Base-by-base conservation (phyloP, 192 early-diverging fungal species). In the Coemansia sp. region DNA sequence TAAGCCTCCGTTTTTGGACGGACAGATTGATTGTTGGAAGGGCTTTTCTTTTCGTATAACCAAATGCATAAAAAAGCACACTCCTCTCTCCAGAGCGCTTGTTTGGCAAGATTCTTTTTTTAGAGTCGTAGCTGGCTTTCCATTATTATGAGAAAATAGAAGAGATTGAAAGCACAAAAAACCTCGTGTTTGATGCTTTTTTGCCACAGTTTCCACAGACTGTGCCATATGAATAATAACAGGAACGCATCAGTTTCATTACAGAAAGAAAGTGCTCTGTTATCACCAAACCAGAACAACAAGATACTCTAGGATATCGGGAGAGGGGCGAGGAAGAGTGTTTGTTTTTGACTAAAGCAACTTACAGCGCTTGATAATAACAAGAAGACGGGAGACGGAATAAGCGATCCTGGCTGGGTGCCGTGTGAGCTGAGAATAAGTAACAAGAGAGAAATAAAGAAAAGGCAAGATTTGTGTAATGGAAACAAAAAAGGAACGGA, bases 261-360 rank as follows among this genome's bases (percentile, higher is more conserved):
- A 32, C 32, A 32, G 2, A 45, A 45, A 45, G 2, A 4, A 25
- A 13, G 9, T 45, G 11, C 48, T 20, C 22, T 8, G 51, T 54
- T 54, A 54, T 54, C 51, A 25, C 7, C 51, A 54, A 54, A 54
- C 10, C 51, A 54, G 51, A 54, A 14, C 44, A 44, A 44, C 43
- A 54, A 12, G 11, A 54, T 25, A 54, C 14, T 16, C 22, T 2
- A 54, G 9, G 8, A 17, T 9, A 54, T 7, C 20, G 22, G 51
- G 17, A 14, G 19, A 54, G 7, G 12, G 1, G 43, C 43, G 1
- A 44, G 43, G 2, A 54, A 7, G 7, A 20, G 49, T 14, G 19
- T 17, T 49, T 49, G 32, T 32, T 32, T 32, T 32, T 32, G 32
- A 45, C 44, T 5, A 45, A 45, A 45, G 44, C 5, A 49, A 50